Base-by-base conservation (phyloP, 2,329 filamentous ascomycete species). In the Fusarium nygamai region DNA sequence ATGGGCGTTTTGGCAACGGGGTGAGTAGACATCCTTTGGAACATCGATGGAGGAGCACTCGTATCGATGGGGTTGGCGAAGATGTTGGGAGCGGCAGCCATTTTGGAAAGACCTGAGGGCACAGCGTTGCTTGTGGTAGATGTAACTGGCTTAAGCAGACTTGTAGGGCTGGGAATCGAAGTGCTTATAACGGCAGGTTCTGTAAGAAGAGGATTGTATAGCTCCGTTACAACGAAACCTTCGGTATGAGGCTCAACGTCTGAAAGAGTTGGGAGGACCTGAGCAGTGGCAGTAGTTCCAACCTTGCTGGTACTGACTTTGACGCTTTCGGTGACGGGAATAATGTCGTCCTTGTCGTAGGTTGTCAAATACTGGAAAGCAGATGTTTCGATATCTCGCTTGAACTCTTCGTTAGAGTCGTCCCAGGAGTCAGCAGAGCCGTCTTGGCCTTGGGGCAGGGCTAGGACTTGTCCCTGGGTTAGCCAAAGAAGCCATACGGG, bases 1-100 rank as follows among this genome's bases (percentile, higher is more conserved):
- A 92, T 85, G 11, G 89, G 89, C 29, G 85, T 80, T 20, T 88
- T 86, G 46, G 87, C 82, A 33, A 89, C 89, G 0, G 91, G 91
- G 72, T 93, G 91, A 72, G 92, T 89, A 27, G 83, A 76, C 34
- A 85, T 85, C 46, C 83, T 81, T 14, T 78, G 61, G 56, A 92
- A 87, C 36, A 83, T 81, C 0, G 84, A 77, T 2, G 87, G 86
- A 8, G 90, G 89, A 17, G 86, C 80, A 68, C 82, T 84, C 4
- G 86, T 88, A 24, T 85, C 86, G 58, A 92, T 86, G 34, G 90
- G 88, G 17, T 80, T 78, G 13, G 84, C 83, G 73, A 92, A 92
- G 60, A 92, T 90, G 75, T 92, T 80, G 19, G 78, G 67, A 19
- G 79, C 78, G 29, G 79, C 74, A 78, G 70, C 72, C 75, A 78